phyloP scores from a whole-genome alignment of 108 stramenopile species.

The Fistulifera pelliculosa region DNA sequence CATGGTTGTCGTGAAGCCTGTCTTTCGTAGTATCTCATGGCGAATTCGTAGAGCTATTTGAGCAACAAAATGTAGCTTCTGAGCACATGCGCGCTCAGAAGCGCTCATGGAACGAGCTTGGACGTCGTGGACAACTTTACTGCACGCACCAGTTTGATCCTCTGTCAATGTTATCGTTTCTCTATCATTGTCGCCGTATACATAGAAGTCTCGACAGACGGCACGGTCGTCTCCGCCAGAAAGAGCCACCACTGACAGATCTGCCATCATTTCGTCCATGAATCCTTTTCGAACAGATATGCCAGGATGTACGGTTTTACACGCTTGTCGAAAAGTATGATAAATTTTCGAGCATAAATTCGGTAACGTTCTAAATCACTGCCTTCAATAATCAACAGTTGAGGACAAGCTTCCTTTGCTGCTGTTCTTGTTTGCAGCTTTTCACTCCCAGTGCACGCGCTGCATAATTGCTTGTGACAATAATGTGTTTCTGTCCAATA shows the following conservation, averaged over 20 bases:
- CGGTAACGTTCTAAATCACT: constrained; percentile 41
- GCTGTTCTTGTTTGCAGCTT: constrained; percentile 29
- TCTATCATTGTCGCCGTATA: constrained; percentile 26
- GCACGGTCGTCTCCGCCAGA: background rate
- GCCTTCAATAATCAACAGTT: constrained; percentile 45
- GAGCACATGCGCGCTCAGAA: too few species aligned
- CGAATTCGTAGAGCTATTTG: constrained; percentile 13
- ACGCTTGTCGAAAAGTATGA: constrained; percentile 34
- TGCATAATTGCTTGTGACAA: constrained; percentile 56
- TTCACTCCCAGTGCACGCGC: constrained; percentile 39
- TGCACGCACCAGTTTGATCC: constrained; percentile 40
- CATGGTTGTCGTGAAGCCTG: constrained; percentile 37
- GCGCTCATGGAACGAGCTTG: constrained; percentile 1
- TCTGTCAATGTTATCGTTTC: constrained; percentile 18
- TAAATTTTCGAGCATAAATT: constrained; percentile 31
- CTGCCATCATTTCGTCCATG: constrained; percentile 61
- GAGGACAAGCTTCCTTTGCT: constrained; percentile 35
- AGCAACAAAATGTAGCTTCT: too few species aligned
- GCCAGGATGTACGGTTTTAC: background rate
- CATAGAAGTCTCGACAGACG: background rate
- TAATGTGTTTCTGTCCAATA: constrained; percentile 59
- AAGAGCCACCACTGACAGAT: constrained; percentile 27
- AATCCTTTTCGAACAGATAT: constrained; percentile 10
- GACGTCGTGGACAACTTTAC: background rate
- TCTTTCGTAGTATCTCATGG: constrained; percentile 17